phyloP scores from a whole-genome alignment of 371 early-diverging fungal genomes.

The Dichotomocladium elegans region DNA sequence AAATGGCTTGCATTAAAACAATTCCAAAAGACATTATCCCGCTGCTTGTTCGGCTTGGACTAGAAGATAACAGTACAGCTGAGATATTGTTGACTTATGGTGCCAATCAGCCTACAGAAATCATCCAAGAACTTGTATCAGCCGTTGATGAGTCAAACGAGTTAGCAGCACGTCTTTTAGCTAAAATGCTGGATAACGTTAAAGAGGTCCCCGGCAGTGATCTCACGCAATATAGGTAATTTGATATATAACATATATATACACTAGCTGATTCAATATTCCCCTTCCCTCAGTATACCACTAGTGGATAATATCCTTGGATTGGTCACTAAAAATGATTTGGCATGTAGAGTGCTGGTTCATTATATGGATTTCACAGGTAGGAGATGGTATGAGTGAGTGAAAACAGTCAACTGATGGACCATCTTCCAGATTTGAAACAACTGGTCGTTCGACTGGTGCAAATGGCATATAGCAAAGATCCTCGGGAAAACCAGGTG shows the following conservation, averaged over 20 bases:
- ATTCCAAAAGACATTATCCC: no score
- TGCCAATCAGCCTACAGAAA: neutral
- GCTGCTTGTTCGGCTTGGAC: no score
- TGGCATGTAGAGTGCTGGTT: constrained; percentile 2
- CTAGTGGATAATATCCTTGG: neutral
- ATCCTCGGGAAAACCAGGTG: constrained; percentile 9
- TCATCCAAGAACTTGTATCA: neutral
- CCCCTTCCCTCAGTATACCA: neutral
- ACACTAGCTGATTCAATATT: neutral
- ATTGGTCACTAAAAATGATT: neutral
- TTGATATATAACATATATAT: no score
- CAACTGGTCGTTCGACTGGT: neutral
- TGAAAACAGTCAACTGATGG: neutral
- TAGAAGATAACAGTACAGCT: no score
- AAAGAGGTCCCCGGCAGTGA: neutral
- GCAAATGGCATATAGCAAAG: neutral
- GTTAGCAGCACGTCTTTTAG: neutral
- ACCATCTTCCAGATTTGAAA: neutral
- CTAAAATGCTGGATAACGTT: neutral
- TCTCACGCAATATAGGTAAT: neutral
- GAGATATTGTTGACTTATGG: no score
- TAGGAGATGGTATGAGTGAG: neutral
- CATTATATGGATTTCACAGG: constrained; percentile 3
- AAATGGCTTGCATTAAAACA: no score
- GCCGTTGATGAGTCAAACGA: neutral